Base-by-base conservation (phyloP, 805 yeast species). In the Vanderwaltozyma tropicalis region DNA sequence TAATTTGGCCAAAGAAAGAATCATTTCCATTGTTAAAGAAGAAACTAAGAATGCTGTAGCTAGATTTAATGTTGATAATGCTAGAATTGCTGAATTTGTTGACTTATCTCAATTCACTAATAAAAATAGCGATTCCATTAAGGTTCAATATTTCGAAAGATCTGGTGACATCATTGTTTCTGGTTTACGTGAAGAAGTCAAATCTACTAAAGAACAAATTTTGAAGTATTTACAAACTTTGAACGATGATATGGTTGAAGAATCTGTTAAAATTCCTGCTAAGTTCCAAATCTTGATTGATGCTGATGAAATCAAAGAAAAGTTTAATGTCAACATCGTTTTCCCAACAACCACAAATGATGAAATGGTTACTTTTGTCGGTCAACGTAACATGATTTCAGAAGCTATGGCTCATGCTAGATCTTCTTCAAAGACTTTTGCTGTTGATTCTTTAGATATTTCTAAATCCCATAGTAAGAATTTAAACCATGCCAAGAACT, bases 391-490 rank as follows among this genome's bases (percentile, higher is more conserved):
- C 13, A 68, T 74, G 38, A 71, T 88, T 35, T 50, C 68, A 11
- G 62, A 64, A 14, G 96, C 96, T 15, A 66, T 80, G 43, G 67
- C 66, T 21, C 64, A 62, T 41, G 84, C 89, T 13, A 72, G 78
- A 57, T 56, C 68, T 34, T 66, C 75, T 30, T 73, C 92, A 25
- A 66, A 76, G 34, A 68, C 73, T 39, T 76, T 69, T 54, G 65
- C 69, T 40, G 74, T 79, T 29, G 86, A 78, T 46, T 63, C 76
- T 26, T 68, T 92, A 53, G 95, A 87, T 51, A 78, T 92, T 59
- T 77, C 94, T 10, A 80, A 74, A 60, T 95, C 97, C 22, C 96
- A 92, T 58, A 83, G 86, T 52, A 84, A 82, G 46, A 75, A 84
- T 53, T 54, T 74, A 37, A 57, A 65, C 14, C 97, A 92, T 52